Percentiles rank a stretch among this genome's conserved stretches.
phyloP scores from a whole-genome alignment of 1,139 yeast genomes.

The Magnusiomyces clavatus region DNA sequence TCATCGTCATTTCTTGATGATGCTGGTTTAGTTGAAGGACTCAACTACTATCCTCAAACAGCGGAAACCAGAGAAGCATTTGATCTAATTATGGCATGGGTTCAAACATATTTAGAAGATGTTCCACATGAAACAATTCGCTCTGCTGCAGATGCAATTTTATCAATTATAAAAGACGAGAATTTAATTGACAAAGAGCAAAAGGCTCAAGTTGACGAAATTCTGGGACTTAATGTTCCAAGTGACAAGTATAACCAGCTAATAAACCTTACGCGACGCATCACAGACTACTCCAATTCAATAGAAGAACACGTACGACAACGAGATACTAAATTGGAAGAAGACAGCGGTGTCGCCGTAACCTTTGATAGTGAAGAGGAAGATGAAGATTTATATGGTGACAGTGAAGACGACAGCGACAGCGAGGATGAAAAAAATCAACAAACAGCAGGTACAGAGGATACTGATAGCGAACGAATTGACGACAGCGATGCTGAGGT shows the following conservation, averaged over 20 bases:
- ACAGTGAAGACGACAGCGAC: conserved; percentile 29
- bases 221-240: conserved; percentile 41
- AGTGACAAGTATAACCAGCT: conserved; percentile 48
- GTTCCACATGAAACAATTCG: conserved; percentile 48
- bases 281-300: conserved; percentile 47
- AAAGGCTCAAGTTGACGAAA: conserved; percentile 37
- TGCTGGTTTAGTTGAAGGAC: conserved; percentile 27
- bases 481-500: conserved; percentile 23
- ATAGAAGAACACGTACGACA: conserved; percentile 28
- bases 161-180: conserved; percentile 52
- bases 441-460: conserved; percentile 33
- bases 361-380: conserved; percentile 40
- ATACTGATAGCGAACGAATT: conserved; percentile 24
- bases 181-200: conserved; percentile 36
- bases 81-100: conserved; percentile 44
- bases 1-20: not conserved
- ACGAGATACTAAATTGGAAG: conserved; percentile 21
- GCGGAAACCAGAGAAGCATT: conserved; percentile 39
- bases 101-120: conserved; percentile 45
- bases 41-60: conserved; percentile 48
- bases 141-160: conserved; percentile 56
- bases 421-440: conserved; percentile 20
- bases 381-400: conserved; percentile 32
- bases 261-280: conserved; percentile 42
- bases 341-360: conserved; percentile 42